Conservation (phyloP, 2,329 filamentous ascomycete species). For the Colletotrichum sp. region DNA sequence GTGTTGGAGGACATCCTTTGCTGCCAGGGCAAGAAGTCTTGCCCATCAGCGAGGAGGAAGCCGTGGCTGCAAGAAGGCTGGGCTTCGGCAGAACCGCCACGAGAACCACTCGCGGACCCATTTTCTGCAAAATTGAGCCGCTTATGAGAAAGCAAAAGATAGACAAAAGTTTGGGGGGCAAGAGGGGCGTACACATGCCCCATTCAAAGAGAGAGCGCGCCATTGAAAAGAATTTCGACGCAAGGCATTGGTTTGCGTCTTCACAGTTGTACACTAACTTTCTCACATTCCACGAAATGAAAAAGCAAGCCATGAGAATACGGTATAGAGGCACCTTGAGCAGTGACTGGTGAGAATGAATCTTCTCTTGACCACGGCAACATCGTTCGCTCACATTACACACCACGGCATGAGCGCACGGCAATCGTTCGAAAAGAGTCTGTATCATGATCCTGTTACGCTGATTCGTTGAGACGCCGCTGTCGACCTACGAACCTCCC, state of each 20-base stretch:
- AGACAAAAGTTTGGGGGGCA: constrained; percentile 17
- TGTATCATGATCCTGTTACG: constrained; percentile 27
- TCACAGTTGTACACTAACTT: constrained; percentile 12
- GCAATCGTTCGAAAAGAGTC: constrained; percentile 28
- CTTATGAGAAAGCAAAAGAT: constrained; percentile 1
- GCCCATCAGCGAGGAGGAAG: neutral
- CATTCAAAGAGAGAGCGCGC: neutral
- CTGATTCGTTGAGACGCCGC: neutral
- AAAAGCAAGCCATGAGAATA: constrained; percentile 5
- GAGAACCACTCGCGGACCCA: neutral
- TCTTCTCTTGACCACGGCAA: neutral
- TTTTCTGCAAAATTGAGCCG: neutral
- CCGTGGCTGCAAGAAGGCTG: neutral
- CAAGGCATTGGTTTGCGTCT: neutral
- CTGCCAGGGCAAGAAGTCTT: neutral
- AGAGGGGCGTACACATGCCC: constrained; percentile 9
- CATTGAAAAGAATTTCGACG: neutral
- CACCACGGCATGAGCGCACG: neutral
- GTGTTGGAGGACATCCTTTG: neutral
- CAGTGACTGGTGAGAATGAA: neutral
- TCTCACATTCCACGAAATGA: neutral
- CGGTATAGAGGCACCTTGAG: neutral
- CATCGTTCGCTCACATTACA: neutral
- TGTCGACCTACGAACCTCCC: neutral
- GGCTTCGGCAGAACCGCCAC: neutral